Conservation (phyloP, 192 early-diverging fungal genomes). For the Globomyces pollinis-pini region DNA sequence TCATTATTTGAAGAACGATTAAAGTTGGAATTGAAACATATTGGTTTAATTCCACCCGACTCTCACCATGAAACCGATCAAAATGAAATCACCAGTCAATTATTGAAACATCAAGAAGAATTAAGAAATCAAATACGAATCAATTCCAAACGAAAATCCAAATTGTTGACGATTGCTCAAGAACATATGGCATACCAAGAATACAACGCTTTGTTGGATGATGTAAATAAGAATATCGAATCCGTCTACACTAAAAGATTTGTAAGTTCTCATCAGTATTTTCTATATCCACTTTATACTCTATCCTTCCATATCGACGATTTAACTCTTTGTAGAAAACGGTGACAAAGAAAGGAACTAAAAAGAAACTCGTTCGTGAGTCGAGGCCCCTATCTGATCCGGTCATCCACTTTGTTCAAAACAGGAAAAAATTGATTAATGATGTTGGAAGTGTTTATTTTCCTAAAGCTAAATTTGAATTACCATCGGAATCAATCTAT, state of each 20-base stretch:
- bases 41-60: conserved; percentile 74
- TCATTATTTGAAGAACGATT: conserved; percentile 73
- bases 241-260: conserved; percentile 78
- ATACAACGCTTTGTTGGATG: conserved; percentile 78
- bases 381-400: conserved; percentile 65
- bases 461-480: conserved; percentile 33
- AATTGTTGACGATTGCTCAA: conserved; percentile 59
- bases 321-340: no score
- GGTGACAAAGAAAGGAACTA: conserved; percentile 9
- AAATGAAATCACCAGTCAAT: conserved; percentile 39
- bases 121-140: conserved; percentile 59
- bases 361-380: conserved; percentile 41
- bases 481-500: conserved; percentile 30
- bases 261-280: conserved; percentile 47
- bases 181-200: conserved; percentile 78
- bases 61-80: conserved; percentile 50
- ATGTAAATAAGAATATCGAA: conserved; percentile 84
- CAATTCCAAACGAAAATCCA: conserved; percentile 61
- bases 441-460: conserved; percentile 51
- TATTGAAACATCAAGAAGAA: conserved; percentile 61
- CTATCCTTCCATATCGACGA: conserved; percentile 1
- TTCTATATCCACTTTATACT: background rate
- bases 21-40: conserved; percentile 70
- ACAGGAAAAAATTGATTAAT: conserved; percentile 58
- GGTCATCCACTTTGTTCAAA: conserved; percentile 55